phyloP scores from a whole-genome alignment of 225 moss, liverwort and hornwort species.

The Pseudoscleropodium purum region DNA sequence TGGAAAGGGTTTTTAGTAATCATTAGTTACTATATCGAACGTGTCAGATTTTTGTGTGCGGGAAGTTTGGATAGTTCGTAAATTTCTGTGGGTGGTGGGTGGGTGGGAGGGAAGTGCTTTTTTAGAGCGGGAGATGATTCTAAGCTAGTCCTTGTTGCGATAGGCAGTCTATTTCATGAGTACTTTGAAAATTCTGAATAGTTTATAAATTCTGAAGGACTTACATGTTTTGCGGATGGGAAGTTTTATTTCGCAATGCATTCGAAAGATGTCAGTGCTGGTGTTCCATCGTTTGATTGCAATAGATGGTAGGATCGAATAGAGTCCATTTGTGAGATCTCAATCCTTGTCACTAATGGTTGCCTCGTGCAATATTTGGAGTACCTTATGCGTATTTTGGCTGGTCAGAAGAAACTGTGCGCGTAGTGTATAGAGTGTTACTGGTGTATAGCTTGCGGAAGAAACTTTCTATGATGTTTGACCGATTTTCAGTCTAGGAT shows the following conservation, averaged over 20 bases:
- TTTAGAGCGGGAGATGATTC: background rate
- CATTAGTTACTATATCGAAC: background rate
- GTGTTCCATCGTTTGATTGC: background rate
- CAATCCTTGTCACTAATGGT: background rate
- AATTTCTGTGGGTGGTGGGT: background rate
- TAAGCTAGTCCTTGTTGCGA: background rate
- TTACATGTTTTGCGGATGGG: background rate
- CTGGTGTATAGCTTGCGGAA: background rate
- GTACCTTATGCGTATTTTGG: background rate
- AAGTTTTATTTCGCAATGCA: background rate
- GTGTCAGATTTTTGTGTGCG: background rate
- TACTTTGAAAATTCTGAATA: background rate
- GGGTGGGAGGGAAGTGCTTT: background rate
- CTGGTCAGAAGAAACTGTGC: background rate
- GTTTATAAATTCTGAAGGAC: background rate
- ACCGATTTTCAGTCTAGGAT: background rate
- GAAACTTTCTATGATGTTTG: background rate
- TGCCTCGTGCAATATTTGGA: background rate
- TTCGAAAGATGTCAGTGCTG: background rate
- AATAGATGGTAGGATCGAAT: background rate
- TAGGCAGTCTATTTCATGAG: background rate
- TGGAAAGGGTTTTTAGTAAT: background rate
- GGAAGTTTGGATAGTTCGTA: background rate
- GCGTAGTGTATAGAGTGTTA: background rate
- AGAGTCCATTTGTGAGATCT: background rate